Evolutionary conservation across 495 filamentous ascomycete genomes (phyloP).

Genomic region (Tuber aestivum): DNA sequence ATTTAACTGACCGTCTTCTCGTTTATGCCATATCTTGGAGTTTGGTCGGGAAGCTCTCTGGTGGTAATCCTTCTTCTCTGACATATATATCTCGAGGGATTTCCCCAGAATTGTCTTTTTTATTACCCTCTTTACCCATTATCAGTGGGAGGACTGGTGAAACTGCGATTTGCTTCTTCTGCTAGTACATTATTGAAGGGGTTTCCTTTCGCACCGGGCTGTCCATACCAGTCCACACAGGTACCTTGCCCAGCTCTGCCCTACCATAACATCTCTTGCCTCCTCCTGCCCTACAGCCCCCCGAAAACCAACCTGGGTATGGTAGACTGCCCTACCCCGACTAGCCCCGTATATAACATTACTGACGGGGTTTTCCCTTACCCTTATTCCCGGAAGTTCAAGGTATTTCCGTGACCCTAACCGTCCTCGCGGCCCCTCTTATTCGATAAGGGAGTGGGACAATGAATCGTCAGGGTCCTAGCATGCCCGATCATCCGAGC

Average conservation of each 20-base stretch:
- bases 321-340: background rate
- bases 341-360: background rate
- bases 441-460: background rate
- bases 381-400: background rate
- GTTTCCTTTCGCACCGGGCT: background rate
- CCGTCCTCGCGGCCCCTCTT: background rate
- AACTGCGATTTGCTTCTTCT: background rate
- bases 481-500: background rate
- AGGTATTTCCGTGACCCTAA: background rate
- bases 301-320: slow-evolving; percentile 5
- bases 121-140: background rate
- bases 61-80: background rate
- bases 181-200: background rate
- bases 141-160: background rate
- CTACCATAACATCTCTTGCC: background rate
- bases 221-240: background rate
- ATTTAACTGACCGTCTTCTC: background rate
- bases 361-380: background rate
- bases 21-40: background rate
- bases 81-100: slow-evolving; percentile 2
- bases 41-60: background rate
- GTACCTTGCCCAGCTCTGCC: background rate
- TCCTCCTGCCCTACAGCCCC: background rate
- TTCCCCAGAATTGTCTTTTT: background rate
- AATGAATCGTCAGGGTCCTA: background rate